phyloP scores from a whole-genome alignment of 306 rosid genomes.

The Trifolium repens region DNA sequence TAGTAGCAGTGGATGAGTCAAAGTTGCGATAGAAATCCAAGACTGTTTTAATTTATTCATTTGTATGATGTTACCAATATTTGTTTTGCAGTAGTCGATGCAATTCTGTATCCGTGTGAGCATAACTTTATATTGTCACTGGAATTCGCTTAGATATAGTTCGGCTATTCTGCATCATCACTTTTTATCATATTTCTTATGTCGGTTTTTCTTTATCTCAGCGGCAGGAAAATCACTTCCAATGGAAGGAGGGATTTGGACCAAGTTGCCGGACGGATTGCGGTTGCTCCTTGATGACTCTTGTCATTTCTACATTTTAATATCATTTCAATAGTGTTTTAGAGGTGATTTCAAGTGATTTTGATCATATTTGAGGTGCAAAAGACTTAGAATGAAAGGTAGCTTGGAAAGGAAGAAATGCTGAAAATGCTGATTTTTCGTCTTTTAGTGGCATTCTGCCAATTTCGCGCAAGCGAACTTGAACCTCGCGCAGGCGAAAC shows the following conservation, averaged over 20 bases:
- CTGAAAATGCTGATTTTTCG: no score
- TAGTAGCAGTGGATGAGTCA: neutral
- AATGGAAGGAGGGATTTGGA: conserved; percentile 50
- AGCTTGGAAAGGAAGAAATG: no score
- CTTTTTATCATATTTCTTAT: neutral
- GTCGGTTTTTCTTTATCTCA: neutral
- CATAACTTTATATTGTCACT: neutral
- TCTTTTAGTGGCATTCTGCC: no score
- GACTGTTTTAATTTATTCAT: no score
- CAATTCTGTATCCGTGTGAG: neutral
- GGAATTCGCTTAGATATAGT: neutral
- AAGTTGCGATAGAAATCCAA: neutral
- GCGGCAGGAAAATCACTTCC: conserved; percentile 52
- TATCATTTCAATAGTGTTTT: no score
- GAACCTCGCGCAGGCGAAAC: no score
- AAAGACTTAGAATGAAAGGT: no score
- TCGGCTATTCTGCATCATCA: neutral
- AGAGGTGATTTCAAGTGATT: no score
- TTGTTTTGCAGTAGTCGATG: neutral
- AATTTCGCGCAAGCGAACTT: no score
- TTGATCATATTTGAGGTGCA: no score
- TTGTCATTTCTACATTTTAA: no score
- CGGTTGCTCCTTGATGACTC: conserved; percentile 49
- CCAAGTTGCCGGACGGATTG: conserved; percentile 50
- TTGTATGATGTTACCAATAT: no score